Conservation (phyloP, 257 asterid species). For the Mentha longifolia region DNA sequence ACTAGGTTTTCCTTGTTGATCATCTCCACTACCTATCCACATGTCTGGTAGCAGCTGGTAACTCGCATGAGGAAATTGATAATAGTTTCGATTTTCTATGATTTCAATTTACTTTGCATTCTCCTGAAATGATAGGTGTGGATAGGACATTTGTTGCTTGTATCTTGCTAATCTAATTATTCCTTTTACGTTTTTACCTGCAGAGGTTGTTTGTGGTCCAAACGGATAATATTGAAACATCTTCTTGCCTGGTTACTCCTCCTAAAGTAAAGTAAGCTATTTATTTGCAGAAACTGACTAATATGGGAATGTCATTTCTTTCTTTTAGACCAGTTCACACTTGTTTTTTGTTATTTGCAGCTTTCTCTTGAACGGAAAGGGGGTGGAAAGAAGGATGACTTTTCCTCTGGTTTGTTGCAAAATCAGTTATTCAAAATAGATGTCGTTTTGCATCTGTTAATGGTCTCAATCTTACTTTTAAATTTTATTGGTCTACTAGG, state of each 20-base stretch:
- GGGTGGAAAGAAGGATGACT: conserved; percentile 67
- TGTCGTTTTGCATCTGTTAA: background rate
- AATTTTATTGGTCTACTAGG: conserved; percentile 50
- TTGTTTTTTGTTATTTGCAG: conserved; percentile 52
- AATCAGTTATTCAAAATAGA: conserved; percentile 15
- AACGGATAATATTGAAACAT: conserved; percentile 66
- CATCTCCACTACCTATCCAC: background rate
- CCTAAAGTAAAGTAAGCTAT: conserved; percentile 70
- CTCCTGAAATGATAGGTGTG: conserved; percentile 25
- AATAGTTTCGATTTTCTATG: conserved; percentile 6
- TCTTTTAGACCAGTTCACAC: conserved; percentile 17
- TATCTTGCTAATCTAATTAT: conserved; percentile 31
- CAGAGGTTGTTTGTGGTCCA: conserved; percentile 85
- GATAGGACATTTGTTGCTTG: conserved; percentile 10
- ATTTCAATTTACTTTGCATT: conserved; percentile 10
- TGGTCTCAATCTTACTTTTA: conserved; percentile 25
- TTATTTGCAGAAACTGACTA: background rate
- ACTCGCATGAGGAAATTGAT: background rate
- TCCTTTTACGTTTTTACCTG: conserved; percentile 43
- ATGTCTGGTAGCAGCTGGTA: conserved; percentile 10
- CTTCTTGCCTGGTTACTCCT: conserved; percentile 85
- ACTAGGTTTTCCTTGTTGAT: conserved; percentile 2
- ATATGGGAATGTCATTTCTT: conserved; percentile 14
- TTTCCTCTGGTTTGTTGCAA: conserved; percentile 49
- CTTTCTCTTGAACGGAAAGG: conserved; percentile 86